These are phyloP conservation scores for Ascochyta viciae-villosae DNA, from an alignment of 2,329 filamentous ascomycete species.

Conservation along the genomic window DNA sequence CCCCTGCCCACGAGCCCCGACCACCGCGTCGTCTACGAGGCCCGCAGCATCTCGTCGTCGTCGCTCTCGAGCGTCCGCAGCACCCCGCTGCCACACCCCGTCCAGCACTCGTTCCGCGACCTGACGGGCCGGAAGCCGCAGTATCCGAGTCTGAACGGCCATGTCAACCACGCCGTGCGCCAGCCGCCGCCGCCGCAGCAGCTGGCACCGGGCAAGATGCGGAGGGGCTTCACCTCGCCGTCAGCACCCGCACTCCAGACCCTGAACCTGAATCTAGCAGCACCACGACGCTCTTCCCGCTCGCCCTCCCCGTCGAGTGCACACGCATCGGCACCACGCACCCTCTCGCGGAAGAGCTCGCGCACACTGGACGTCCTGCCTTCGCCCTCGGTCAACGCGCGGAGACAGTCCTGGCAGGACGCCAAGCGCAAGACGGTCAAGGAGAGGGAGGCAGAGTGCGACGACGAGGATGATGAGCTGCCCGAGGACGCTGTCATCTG, in stretches of 20 bases:
- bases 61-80: conserved; percentile 25
- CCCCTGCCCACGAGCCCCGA: conserved; percentile 48
- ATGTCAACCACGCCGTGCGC: conserved; percentile 44
- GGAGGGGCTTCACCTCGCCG: conserved; percentile 52
- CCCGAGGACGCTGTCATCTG: conserved; percentile 80
- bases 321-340: conserved; percentile 36
- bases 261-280: conserved; percentile 34
- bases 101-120: conserved; percentile 35
- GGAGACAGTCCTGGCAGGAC: conserved; percentile 70
- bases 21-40: conserved; percentile 43
- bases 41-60: conserved; percentile 25
- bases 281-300: conserved; percentile 42
- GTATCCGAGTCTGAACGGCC: conserved; percentile 52
- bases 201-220: conserved; percentile 48
- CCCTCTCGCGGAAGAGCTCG: conserved; percentile 44
- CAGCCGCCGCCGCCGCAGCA: conserved; percentile 32
- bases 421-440: conserved; percentile 69
- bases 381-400: conserved; percentile 40
- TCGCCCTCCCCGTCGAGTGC: conserved; percentile 46
- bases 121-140: conserved; percentile 48
- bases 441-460: conserved; percentile 79
- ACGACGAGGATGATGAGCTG: conserved; percentile 74
- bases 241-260: conserved; percentile 45
- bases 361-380: conserved; percentile 42
- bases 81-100: conserved; percentile 5